Percentiles rank a stretch among this genome's conserved stretches.
Evolutionary conservation across 1,139 yeast species (phyloP).

Genomic region (Wickerhamiella pararugosa): DNA sequence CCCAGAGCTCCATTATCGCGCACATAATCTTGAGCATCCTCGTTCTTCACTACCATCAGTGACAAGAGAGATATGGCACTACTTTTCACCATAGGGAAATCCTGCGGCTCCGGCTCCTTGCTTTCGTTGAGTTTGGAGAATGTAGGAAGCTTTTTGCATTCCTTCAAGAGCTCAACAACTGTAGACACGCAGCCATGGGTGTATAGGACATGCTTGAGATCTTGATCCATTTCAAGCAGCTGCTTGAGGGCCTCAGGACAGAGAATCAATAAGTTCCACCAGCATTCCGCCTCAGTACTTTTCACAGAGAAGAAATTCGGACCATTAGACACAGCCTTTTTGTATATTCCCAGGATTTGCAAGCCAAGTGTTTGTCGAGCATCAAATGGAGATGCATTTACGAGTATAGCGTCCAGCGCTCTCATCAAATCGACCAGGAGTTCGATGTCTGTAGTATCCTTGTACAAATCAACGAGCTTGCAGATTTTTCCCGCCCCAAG

Average conservation of each 20-base stretch:
- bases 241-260: conserved; percentile 5
- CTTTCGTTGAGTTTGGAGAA: conserved; percentile 10
- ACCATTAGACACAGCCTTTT: too few species aligned
- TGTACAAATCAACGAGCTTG: too few species aligned
- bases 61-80: conserved; percentile 9
- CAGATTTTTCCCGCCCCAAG: too few species aligned
- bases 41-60: conserved; percentile 20
- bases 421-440: too few species aligned
- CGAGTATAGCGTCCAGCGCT: too few species aligned
- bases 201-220: not conserved
- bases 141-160: conserved; percentile 10
- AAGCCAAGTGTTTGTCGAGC: too few species aligned
- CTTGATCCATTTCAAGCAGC: conserved; percentile 3
- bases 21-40: conserved; percentile 48
- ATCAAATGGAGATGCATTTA: too few species aligned
- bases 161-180: conserved; percentile 7
- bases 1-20: conserved; percentile 56
- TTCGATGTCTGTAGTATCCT: too few species aligned
- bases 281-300: not conserved
- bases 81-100: conserved; percentile 12
- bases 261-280: conserved; percentile 5
- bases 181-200: not conserved
- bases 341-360: too few species aligned
- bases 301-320: too few species aligned
- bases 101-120: conserved; percentile 6